These are phyloP conservation scores for Diplodia seriata DNA, from an alignment of 2,329 filamentous ascomycete genomes.

Conservation along the genomic window DNA sequence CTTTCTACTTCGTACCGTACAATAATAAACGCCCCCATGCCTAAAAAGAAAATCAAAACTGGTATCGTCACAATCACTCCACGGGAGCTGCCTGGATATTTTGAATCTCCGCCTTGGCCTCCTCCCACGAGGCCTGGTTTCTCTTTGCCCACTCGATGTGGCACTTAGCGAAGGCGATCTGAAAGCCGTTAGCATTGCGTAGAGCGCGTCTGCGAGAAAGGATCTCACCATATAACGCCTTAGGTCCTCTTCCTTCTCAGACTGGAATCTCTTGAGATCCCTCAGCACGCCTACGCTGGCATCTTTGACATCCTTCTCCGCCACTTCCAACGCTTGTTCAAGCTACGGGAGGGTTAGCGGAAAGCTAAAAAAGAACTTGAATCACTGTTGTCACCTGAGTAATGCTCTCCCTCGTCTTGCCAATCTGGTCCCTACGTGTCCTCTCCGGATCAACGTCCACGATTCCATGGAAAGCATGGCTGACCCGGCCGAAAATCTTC, in stretches of 20 bases:
- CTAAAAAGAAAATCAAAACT: background rate
- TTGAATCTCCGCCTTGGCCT: slow-evolving; percentile 83
- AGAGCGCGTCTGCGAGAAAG: background rate
- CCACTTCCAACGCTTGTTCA: slow-evolving; percentile 87
- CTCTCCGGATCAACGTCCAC: slow-evolving; percentile 95
- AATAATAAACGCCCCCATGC: background rate
- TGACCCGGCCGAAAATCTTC: slow-evolving; percentile 92
- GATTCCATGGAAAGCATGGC: slow-evolving; percentile 93
- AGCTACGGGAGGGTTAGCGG: slow-evolving; percentile 60
- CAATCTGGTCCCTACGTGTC: slow-evolving; percentile 89
- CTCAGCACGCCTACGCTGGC: slow-evolving; percentile 87
- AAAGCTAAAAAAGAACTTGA: background rate
- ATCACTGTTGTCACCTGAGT: slow-evolving; percentile 55
- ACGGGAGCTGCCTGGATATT: slow-evolving; percentile 70
- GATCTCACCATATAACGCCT: slow-evolving; percentile 90
- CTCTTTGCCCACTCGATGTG: slow-evolving; percentile 95
- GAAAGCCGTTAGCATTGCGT: slow-evolving; percentile 9
- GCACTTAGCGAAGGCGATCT: slow-evolving; percentile 91
- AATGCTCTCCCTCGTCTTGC: slow-evolving; percentile 91
- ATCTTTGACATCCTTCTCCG: slow-evolving; percentile 90
- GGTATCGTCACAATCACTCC: slow-evolving; percentile 31
- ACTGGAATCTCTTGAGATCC: slow-evolving; percentile 91
- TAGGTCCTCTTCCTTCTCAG: slow-evolving; percentile 93
- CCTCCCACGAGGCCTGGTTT: slow-evolving; percentile 90
- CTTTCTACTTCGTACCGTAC: slow-evolving; percentile 19